Conservation (phyloP, 1,139 yeast species). For the Geotrichum bryndzae region DNA sequence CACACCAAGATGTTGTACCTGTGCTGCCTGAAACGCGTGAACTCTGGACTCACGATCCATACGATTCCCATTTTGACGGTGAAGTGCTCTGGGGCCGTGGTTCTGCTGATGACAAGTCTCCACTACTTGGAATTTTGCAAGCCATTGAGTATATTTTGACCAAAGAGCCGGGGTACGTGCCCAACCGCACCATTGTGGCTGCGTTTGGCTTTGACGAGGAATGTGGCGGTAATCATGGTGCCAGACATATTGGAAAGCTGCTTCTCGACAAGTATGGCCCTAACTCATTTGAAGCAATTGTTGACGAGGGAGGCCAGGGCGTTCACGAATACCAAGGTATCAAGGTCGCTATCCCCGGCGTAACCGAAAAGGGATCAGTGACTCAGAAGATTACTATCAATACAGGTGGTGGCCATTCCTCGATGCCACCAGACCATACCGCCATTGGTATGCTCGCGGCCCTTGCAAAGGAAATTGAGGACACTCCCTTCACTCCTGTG, state of each 20-base stretch:
- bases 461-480: constrained; percentile 46
- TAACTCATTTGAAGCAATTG: constrained; percentile 49
- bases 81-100: constrained; percentile 58
- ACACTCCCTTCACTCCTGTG: constrained; percentile 43
- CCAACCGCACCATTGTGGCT: constrained; percentile 50
- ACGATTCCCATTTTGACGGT: constrained; percentile 63
- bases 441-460: constrained; percentile 60
- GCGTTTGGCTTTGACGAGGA: constrained; percentile 76
- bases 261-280: constrained; percentile 49
- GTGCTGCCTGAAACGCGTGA: constrained; percentile 53
- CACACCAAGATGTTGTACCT: constrained; percentile 84
- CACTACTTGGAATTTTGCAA: constrained; percentile 53
- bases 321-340: constrained; percentile 40
- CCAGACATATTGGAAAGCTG: constrained; percentile 40
- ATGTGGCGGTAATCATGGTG: constrained; percentile 54
- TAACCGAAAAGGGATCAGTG: constrained; percentile 61
- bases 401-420: constrained; percentile 68
- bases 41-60: constrained; percentile 68
- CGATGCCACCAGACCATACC: constrained; percentile 64
- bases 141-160: constrained; percentile 42
- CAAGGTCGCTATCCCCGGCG: constrained; percentile 51
- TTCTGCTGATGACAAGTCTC: constrained; percentile 55
- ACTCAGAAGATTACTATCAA: constrained; percentile 45
- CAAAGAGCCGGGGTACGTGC: constrained; percentile 34
- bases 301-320: constrained; percentile 57